Conservation (phyloP, 352 stramenopile genomes). For the Plasmopara halstedii region DNA sequence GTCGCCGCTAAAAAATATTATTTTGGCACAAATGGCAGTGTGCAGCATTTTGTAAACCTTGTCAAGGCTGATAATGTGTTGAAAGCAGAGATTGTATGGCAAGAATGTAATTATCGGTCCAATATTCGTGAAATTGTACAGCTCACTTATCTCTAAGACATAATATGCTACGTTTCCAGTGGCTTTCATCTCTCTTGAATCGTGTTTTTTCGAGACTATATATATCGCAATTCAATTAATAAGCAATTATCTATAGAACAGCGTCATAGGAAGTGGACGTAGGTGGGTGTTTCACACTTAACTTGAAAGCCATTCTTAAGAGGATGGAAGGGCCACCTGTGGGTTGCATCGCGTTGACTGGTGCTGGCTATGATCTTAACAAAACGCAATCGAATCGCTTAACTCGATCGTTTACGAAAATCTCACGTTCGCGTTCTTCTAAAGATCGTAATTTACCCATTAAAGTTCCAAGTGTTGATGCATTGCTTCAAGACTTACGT, state of each 20-base stretch:
- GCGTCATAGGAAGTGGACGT: not conserved
- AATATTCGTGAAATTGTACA: slow-evolving; percentile 81
- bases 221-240: slow-evolving; percentile 12
- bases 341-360: slow-evolving; percentile 25
- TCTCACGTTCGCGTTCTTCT: no score
- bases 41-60: slow-evolving; percentile 75
- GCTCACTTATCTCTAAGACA: slow-evolving; percentile 24
- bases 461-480: slow-evolving; percentile 33
- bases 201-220: slow-evolving; percentile 11
- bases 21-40: slow-evolving; percentile 78
- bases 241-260: no score
- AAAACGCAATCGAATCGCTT: slow-evolving; percentile 6
- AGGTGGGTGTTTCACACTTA: slow-evolving; percentile 2
- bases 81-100: slow-evolving; percentile 50
- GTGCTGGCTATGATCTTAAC: slow-evolving; percentile 30
- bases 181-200: not conserved
- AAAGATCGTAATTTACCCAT: slow-evolving; percentile 1
- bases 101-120: slow-evolving; percentile 59
- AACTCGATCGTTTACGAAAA: slow-evolving; percentile 3
- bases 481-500: slow-evolving; percentile 46
- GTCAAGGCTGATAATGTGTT: slow-evolving; percentile 43
- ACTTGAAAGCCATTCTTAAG: slow-evolving; percentile 1
- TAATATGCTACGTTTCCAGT: not conserved
- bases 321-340: slow-evolving; percentile 25
- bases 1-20: slow-evolving; percentile 85